Percentiles rank a stretch among this genome's conserved stretches.
Evolutionary conservation across 73 alveolate genomes (phyloP).

Genomic region (Tetrahymena thermophila): DNA sequence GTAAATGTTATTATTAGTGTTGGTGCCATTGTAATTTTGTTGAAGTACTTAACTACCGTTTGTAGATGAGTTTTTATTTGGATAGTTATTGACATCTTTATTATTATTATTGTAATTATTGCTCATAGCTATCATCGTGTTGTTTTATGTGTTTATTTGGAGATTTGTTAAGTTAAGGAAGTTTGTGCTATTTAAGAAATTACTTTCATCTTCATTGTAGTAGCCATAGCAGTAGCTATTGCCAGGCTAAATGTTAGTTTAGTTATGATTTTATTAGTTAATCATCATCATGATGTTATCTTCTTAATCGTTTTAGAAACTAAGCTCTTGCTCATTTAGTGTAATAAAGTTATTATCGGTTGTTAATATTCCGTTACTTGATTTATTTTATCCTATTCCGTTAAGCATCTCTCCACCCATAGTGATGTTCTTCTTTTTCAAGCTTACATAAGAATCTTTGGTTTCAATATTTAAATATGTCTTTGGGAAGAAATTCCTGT

Average conservation of each 20-base stretch:
- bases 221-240: not conserved
- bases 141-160: not conserved
- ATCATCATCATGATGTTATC: not conserved
- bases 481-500: not conserved
- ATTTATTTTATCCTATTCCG: not conserved
- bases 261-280: not conserved
- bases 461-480: not conserved
- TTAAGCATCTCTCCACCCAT: not conserved
- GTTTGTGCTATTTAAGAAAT: not conserved
- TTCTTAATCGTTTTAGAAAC: not conserved
- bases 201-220: not conserved
- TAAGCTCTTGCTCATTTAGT: not conserved
- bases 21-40: not conserved
- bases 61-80: not conserved
- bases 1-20: not conserved
- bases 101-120: not conserved
- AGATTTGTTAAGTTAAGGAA: not conserved
- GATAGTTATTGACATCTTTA: not conserved
- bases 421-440: not conserved
- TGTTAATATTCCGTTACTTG: not conserved
- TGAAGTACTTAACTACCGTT: not conserved
- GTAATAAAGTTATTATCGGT: not conserved
- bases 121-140: not conserved
- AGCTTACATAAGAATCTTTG: not conserved
- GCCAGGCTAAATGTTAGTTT: not conserved